Evolutionary conservation across 2,329 filamentous ascomycete species (phyloP).

Genomic region (Aspergillus sergii): DNA sequence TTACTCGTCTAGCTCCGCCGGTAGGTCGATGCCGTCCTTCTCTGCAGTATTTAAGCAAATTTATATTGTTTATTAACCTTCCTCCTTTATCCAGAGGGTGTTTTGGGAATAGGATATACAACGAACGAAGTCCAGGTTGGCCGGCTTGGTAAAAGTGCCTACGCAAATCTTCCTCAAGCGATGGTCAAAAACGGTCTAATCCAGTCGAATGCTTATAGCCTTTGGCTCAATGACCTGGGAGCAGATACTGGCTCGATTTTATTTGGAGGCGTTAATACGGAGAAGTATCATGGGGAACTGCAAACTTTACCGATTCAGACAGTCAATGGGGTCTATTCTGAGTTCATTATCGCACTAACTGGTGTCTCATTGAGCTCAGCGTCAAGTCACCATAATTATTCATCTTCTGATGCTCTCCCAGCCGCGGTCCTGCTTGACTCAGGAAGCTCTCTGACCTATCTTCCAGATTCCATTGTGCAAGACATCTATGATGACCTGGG

Average conservation of each 20-base stretch:
- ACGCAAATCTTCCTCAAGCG: constrained; percentile 70
- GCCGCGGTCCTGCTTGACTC: constrained; percentile 44
- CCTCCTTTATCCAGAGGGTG: constrained; percentile 58
- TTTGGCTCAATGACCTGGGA: constrained; percentile 75
- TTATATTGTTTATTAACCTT: background rate
- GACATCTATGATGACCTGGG: constrained; percentile 60
- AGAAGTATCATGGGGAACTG: constrained; percentile 64
- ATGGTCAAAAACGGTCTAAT: constrained; percentile 65
- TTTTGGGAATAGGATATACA: constrained; percentile 82
- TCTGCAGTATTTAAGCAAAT: background rate
- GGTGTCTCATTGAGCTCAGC: constrained; percentile 48
- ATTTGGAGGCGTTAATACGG: constrained; percentile 74
- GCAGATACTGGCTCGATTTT: constrained; percentile 68
- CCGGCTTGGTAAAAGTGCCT: constrained; percentile 52
- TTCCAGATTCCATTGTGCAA: constrained; percentile 37
- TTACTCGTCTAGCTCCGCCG: constrained; percentile 54
- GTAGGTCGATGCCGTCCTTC: constrained; percentile 24
- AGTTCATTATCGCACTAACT: constrained; percentile 72
- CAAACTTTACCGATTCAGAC: constrained; percentile 68
- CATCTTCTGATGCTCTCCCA: constrained; percentile 47
- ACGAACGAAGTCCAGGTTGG: constrained; percentile 68
- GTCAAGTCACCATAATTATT: constrained; percentile 25
- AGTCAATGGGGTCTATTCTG: constrained; percentile 53
- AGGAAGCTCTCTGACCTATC: constrained; percentile 43
- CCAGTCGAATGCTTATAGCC: constrained; percentile 68